phyloP scores from a whole-genome alignment of 768 basidiomycete genomes.

The Suillus bovinus region DNA sequence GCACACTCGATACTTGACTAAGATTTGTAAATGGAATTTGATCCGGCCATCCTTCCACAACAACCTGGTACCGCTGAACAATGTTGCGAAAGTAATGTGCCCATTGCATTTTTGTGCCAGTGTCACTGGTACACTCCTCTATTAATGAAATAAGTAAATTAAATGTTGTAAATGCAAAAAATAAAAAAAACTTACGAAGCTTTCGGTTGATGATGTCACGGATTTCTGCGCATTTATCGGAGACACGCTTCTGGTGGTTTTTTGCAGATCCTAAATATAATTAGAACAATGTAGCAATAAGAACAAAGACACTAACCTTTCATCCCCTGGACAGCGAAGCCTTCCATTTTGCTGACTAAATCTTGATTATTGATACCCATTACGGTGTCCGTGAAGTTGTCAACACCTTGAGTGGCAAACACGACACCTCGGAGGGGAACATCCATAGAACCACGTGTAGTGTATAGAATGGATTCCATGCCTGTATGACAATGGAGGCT shows the following conservation, averaged over 20 bases:
- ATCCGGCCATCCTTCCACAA: background rate
- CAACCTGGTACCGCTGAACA: background rate
- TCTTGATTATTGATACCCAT: conserved; percentile 13
- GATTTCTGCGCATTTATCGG: background rate
- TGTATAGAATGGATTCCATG: background rate
- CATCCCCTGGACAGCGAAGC: conserved; percentile 11
- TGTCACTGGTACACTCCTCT: background rate
- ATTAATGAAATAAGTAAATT: background rate
- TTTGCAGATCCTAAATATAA: background rate
- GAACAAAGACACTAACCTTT: conserved; percentile 6
- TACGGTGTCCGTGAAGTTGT: conserved; percentile 8
- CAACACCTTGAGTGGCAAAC: conserved; percentile 7
- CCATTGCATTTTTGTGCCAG: conserved; percentile 7
- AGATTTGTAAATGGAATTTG: background rate
- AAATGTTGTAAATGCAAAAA: background rate
- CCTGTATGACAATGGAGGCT: background rate
- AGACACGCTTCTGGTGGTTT: conserved; percentile 9
- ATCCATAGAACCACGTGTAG: background rate
- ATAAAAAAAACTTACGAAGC: background rate
- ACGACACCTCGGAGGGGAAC: conserved; percentile 4
- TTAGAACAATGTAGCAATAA: background rate
- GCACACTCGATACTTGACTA: background rate
- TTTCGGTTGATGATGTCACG: background rate
- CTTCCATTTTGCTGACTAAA: conserved; percentile 15
- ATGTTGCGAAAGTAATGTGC: background rate